Evolutionary conservation across 2,329 filamentous ascomycete species (phyloP).

Genomic region (Diaporthe citri): DNA sequence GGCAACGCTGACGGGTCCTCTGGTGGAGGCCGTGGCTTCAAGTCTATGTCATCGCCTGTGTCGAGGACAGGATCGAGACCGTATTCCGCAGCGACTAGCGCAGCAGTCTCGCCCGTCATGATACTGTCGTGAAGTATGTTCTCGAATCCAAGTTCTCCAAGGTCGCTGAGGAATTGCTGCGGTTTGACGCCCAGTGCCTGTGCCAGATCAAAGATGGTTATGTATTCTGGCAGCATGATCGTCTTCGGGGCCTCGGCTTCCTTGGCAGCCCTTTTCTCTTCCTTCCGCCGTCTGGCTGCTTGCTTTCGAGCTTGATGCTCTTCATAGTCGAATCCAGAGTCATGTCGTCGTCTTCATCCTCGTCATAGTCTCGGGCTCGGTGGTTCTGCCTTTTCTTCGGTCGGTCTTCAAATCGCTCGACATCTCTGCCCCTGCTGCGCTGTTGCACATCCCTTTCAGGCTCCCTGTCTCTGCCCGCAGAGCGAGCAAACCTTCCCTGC

Average conservation of each 20-base stretch:
- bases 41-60: conserved; percentile 73
- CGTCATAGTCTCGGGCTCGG: conserved; percentile 42
- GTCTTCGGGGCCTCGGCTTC: conserved; percentile 60
- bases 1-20: conserved; percentile 79
- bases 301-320: conserved; percentile 53
- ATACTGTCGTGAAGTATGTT: conserved; percentile 86
- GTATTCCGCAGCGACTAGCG: conserved; percentile 91
- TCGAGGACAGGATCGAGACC: conserved; percentile 89
- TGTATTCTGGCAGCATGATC: conserved; percentile 89
- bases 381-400: conserved; percentile 25
- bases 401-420: neutral
- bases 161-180: conserved; percentile 78
- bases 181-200: conserved; percentile 78
- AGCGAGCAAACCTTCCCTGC: neutral
- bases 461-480: conserved; percentile 16
- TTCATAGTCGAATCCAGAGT: conserved; percentile 50
- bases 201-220: conserved; percentile 87
- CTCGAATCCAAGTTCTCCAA: conserved; percentile 91
- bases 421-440: conserved; percentile 39
- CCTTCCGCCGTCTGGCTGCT: conserved; percentile 55
- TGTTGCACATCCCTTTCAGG: neutral
- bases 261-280: conserved; percentile 57
- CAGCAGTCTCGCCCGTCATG: conserved; percentile 90
- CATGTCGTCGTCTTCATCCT: conserved; percentile 55
- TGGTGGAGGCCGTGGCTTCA: conserved; percentile 76